Evolutionary conservation across 768 basidiomycete species (phyloP).

Genomic region (Roridomyces roridus): DNA sequence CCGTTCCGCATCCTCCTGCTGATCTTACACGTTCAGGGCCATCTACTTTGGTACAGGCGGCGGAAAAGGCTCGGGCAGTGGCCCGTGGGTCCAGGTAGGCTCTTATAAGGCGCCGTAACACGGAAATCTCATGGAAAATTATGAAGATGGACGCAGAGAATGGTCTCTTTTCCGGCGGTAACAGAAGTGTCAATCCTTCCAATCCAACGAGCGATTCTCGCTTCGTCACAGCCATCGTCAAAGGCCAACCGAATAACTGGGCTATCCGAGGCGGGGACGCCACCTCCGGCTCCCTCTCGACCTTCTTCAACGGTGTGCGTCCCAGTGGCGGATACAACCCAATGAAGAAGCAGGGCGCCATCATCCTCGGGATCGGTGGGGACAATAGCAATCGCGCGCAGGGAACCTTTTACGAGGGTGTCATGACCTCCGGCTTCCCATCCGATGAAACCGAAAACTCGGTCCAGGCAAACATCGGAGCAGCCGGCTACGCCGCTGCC

Average conservation of each 20-base stretch:
- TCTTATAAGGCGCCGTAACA: too few relatives aligned
- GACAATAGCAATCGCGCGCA: slow-evolving; percentile 8
- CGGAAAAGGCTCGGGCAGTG: slow-evolving; percentile 14
- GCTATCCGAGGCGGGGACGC: slow-evolving; percentile 6
- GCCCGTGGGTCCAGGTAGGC: slow-evolving; percentile 20
- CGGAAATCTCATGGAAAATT: too few relatives aligned
- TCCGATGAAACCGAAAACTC: slow-evolving; percentile 11
- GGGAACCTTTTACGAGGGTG: slow-evolving; percentile 13
- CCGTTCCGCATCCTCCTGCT: too few relatives aligned
- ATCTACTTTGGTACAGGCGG: slow-evolving; percentile 15
- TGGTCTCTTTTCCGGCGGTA: slow-evolving; percentile 4
- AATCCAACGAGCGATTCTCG: slow-evolving; percentile 15
- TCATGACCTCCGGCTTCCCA: slow-evolving; percentile 15
- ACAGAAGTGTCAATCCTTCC: slow-evolving; percentile 3
- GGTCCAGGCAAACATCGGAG: slow-evolving; percentile 12
- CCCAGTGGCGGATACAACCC: slow-evolving; percentile 21
- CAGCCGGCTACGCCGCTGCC: slow-evolving; percentile 12
- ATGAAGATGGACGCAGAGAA: slow-evolving; percentile 6
- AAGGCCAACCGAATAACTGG: slow-evolving; percentile 14
- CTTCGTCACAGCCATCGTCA: slow-evolving; percentile 21
- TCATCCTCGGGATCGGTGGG: slow-evolving; percentile 19
- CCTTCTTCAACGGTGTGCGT: slow-evolving; percentile 15
- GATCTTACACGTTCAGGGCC: too few relatives aligned
- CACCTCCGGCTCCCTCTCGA: slow-evolving; percentile 3
- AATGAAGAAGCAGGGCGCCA: slow-evolving; percentile 22